Conservation (phyloP, 2,329 filamentous ascomycete genomes). For the Neonectria magnoliae region DNA sequence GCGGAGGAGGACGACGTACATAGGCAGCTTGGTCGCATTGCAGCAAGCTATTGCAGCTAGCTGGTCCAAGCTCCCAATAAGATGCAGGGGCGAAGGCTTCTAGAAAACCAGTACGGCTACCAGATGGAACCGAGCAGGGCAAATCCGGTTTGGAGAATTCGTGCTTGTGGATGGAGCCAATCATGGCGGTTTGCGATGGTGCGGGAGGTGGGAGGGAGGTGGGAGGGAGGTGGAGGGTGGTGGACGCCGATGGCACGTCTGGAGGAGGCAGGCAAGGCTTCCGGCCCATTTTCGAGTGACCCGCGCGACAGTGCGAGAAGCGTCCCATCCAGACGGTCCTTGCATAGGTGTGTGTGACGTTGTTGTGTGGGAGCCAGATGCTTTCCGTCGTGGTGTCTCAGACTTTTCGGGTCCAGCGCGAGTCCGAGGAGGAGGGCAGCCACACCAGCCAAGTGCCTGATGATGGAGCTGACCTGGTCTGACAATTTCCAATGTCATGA, state of each 20-base stretch:
- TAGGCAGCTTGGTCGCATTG: constrained; percentile 26
- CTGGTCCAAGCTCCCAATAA: constrained; percentile 42
- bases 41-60: constrained; percentile 26
- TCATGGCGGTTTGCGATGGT: constrained; percentile 31
- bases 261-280: constrained; percentile 40
- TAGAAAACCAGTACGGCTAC: constrained; percentile 37
- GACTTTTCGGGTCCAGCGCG: constrained; percentile 3
- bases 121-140: constrained; percentile 37
- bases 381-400: constrained; percentile 13
- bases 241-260: constrained; percentile 36
- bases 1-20: constrained; percentile 13
- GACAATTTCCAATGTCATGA: constrained; percentile 24
- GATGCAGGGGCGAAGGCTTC: constrained; percentile 45
- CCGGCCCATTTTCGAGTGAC: constrained; percentile 50
- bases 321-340: constrained; percentile 29
- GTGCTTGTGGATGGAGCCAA: constrained; percentile 27
- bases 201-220: constrained; percentile 39
- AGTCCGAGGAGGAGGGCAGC: constrained; percentile 10
- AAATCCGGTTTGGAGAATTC: constrained; percentile 39
- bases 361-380: constrained; percentile 11
- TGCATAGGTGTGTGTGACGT: constrained; percentile 1
- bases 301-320: constrained; percentile 43
- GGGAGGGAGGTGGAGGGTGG: constrained; percentile 17
- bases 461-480: constrained; percentile 30
- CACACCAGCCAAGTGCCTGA: constrained; percentile 26